A percentile compares a stretch with the other conserved stretches of the same genome.
Evolutionary conservation across 306 rosid species (phyloP).

Genomic region (Quercus gilva): DNA sequence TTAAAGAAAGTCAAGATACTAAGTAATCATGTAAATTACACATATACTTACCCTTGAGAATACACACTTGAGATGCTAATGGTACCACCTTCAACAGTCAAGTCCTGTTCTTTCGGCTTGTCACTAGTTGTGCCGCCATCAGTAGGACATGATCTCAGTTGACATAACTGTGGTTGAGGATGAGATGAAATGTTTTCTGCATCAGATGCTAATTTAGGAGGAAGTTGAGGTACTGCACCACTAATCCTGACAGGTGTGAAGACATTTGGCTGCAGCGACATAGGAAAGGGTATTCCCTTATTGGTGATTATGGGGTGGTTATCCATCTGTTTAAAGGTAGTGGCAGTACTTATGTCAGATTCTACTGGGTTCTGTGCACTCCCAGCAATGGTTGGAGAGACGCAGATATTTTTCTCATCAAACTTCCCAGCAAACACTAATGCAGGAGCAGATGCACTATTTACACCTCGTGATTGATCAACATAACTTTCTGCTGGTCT

Average conservation of each 20-base stretch:
- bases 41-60: constrained; percentile 81
- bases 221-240: constrained; percentile 45
- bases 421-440: constrained; percentile 56
- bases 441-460: constrained; percentile 50
- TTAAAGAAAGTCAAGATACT: background rate
- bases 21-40: background rate
- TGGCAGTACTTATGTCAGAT: constrained; percentile 54
- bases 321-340: constrained; percentile 55
- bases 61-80: constrained; percentile 85
- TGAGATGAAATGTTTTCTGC: constrained; percentile 43
- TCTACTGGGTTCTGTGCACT: constrained; percentile 45
- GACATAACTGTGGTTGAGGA: constrained; percentile 41
- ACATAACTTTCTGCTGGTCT: constrained; percentile 52
- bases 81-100: constrained; percentile 79
- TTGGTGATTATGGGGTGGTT: constrained; percentile 49
- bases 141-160: constrained; percentile 31
- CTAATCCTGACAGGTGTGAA: constrained; percentile 42
- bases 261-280: constrained; percentile 56
- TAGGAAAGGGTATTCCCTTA: constrained; percentile 49
- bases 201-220: constrained; percentile 52
- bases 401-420: constrained; percentile 50
- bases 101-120: constrained; percentile 76
- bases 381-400: constrained; percentile 52
- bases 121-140: constrained; percentile 48
- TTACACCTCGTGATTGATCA: constrained; percentile 53